Evolutionary conservation across 371 early-diverging fungal species (phyloP), one percentile per base, ranked within the genome.

Genomic region (Rhizomucor miehei): DNA sequence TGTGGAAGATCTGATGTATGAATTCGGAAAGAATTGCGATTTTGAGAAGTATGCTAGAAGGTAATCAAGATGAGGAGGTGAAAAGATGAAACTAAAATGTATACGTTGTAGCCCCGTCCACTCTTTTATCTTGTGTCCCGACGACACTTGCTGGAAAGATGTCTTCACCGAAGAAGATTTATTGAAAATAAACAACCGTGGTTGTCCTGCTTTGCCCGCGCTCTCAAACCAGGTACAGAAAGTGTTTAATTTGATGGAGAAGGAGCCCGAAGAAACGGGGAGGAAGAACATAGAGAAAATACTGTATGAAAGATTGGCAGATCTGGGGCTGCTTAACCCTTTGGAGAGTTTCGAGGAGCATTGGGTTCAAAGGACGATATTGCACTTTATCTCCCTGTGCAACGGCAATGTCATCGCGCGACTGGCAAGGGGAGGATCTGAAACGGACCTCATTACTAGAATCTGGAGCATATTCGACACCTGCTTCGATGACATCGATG

Each of bases 241-340:
- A 1, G 17, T 53, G 10, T 44, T 45, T 14, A 16, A 43, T 20
- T n/a, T 14, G 29, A 5, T 40, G 51, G 23, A 17, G 51, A 51
- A 5, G 11, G 25, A 11, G 40, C 9, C 10, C 19, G 24, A 39
- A 38, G 19, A 20, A 53, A 53, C 8, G 37, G 21, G 20, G n/a
- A 39, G 21, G 13, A 38, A 47, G 23, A 34, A 55, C n/a, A 25
- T 38, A 2, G 23, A 47, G 11, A 38, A 46, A 36, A 29, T 47
- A 12, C 24, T 55, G 3, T 55, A 47, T 46, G 36, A 48, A 16
- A 19, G 47, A n/a, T 36, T 55, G 17, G 47, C 55, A n/a, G 48
- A 39, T 16, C 35, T 38, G n/a, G 10, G 55, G 55, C 14, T 55
- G 46, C 35, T 55, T 47, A 21, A 55, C 43, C 55, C 55, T 12